Percentiles rank a stretch among this genome's conserved stretches.
Evolutionary conservation across 2,329 filamentous ascomycete genomes (phyloP).

Genomic region (Arthrobotrys iridis): DNA sequence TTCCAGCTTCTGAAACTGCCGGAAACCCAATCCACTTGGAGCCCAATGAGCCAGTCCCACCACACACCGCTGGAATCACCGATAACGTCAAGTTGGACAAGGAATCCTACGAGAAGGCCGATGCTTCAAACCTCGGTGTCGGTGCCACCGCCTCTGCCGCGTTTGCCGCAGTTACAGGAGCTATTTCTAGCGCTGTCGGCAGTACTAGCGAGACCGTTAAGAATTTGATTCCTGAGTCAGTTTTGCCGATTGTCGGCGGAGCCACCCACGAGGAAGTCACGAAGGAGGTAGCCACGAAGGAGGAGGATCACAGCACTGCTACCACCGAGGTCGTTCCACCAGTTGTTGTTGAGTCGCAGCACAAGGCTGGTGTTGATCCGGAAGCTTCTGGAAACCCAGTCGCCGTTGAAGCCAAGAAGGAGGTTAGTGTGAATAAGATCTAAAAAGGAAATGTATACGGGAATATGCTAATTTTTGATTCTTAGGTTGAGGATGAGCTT

Average conservation of each 20-base stretch:
- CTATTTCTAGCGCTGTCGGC: slow-evolving; percentile 2
- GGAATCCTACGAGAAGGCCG: slow-evolving; percentile 85
- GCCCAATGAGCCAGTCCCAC: slow-evolving; percentile 82
- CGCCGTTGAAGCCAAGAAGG: slow-evolving; percentile 74
- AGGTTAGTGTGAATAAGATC: slow-evolving; percentile 35
- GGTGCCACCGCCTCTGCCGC: slow-evolving; percentile 44
- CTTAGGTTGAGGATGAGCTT: slow-evolving; percentile 47
- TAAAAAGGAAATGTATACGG: neutral
- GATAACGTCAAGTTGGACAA: slow-evolving; percentile 80
- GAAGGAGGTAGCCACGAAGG: slow-evolving; percentile 59
- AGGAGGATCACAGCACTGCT: slow-evolving; percentile 59
- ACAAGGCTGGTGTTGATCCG: slow-evolving; percentile 68
- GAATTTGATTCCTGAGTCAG: slow-evolving; percentile 82
- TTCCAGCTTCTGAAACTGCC: slow-evolving; percentile 71
- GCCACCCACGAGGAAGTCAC: too few species aligned
- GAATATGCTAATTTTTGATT: slow-evolving; percentile 11
- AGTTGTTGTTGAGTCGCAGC: slow-evolving; percentile 61
- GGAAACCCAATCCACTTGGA: slow-evolving; percentile 83
- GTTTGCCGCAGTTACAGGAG: slow-evolving; percentile 41
- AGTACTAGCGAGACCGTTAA: slow-evolving; percentile 65
- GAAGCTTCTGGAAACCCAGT: slow-evolving; percentile 74
- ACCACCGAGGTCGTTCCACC: slow-evolving; percentile 64
- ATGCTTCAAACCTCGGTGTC: slow-evolving; percentile 68
- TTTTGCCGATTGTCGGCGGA: slow-evolving; percentile 72
- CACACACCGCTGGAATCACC: slow-evolving; percentile 72